phyloP scores from a whole-genome alignment of 768 basidiomycete species.

The Leccinum truebloodii region DNA sequence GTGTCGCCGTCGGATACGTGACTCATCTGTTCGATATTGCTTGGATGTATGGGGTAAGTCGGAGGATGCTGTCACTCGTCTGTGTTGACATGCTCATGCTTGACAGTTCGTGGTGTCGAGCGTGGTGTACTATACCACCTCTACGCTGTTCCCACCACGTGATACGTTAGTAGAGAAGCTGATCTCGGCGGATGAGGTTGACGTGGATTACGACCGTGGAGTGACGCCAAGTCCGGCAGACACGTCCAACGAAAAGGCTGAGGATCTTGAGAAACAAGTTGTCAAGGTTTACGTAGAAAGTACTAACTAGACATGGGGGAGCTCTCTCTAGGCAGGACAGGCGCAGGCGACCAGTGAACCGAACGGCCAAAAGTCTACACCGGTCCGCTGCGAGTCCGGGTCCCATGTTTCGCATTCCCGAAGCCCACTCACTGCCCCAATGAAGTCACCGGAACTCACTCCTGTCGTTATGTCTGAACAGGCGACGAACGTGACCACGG shows the following conservation, averaged over 20 bases:
- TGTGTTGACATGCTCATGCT: neutral
- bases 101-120: constrained; percentile 30
- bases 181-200: constrained; percentile 29
- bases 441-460: neutral
- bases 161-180: constrained; percentile 31
- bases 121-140: constrained; percentile 34
- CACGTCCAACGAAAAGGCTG: neutral
- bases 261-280: constrained; percentile 7
- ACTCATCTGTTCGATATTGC: constrained; percentile 65
- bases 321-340: constrained; percentile 21
- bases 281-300: neutral
- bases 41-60: constrained; percentile 74
- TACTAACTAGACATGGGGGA: neutral
- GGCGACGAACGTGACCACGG: neutral
- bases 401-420: neutral
- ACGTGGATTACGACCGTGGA: constrained; percentile 1
- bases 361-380: neutral
- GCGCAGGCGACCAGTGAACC: constrained; percentile 6
- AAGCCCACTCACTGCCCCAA: neutral
- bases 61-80: neutral
- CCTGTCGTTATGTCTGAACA: neutral
- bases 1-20: constrained; percentile 62
- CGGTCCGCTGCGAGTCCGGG: neutral
- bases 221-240: neutral
- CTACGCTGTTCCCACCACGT: constrained; percentile 31